A percentile compares a stretch with the other conserved stretches of the same genome.
Evolutionary conservation across 495 filamentous ascomycete species (phyloP).

Genomic region (Beverwykella pulmonaria): DNA sequence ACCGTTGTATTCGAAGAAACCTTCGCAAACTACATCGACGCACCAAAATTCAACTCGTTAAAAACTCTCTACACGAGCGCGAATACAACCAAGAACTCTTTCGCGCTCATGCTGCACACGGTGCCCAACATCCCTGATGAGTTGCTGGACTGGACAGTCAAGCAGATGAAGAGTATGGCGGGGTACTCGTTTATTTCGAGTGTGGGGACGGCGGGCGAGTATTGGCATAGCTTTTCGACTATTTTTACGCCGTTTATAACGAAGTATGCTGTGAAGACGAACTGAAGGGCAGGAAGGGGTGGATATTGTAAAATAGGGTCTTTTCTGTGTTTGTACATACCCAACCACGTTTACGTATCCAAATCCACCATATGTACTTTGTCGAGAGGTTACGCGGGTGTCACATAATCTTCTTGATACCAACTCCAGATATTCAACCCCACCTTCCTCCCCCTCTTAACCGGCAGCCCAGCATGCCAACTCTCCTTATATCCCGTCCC

Average conservation of each 20-base stretch:
- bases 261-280: constrained; percentile 1
- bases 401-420: constrained; percentile 40
- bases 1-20: constrained; percentile 35
- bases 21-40: constrained; percentile 16
- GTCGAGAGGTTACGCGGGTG: not conserved
- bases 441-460: constrained; percentile 68
- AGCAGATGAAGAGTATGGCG: constrained; percentile 23
- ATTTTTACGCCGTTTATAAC: constrained; percentile 16
- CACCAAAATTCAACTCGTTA: constrained; percentile 11
- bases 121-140: constrained; percentile 24
- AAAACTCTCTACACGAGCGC: constrained; percentile 2
- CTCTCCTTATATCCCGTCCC: constrained; percentile 66
- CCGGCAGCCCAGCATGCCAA: constrained; percentile 71
- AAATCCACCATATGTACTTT: no score
- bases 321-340: not conserved
- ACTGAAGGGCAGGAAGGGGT: not conserved
- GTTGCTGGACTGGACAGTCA: constrained; percentile 22
- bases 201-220: constrained; percentile 9
- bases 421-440: constrained; percentile 81
- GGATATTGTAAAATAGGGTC: not conserved
- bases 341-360: no score
- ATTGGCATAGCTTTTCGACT: constrained; percentile 29
- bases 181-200: constrained; percentile 20
- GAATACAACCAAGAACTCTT: not conserved
- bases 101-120: constrained; percentile 29